Evolutionary conservation across 306 rosid species (phyloP), one percentile per base, ranked within the genome.

Genomic region (Quercus aquifolioides): DNA sequence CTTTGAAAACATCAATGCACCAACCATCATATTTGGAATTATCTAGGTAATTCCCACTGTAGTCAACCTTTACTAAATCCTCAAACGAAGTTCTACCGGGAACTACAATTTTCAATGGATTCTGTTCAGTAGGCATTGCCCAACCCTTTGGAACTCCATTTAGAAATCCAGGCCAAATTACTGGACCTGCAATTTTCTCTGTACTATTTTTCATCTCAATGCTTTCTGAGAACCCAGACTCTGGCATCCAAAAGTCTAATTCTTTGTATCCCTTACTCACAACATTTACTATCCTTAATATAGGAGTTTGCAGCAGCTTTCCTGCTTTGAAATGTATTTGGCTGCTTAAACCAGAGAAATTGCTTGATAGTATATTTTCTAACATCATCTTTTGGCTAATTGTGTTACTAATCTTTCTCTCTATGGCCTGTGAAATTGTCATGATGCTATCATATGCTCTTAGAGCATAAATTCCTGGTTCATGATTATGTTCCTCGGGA

Each of bases 141-240:
- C 96, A 92, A 1, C 96, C 96, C 64, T 83, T 85, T 12, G 97
- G 97, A 78, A 3, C 76, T n/a, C 60, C 2, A 0, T 1, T 1
- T n/a, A 35, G 54, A 57, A 86, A 77, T 51, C 94, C 94, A 0
- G 97, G 97, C 97, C 97, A 92, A 79, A 74, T 78, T 67, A 89
- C 87, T 5, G 38, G 13, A 52, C 82, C 87, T 55, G 23, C 71
- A 84, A 71, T 63, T 63, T 33, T 63, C 54, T 52, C 31, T 51
- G 25, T 69, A 55, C 64, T 33, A 60, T 68, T 25, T 83, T 59
- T 68, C 43, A 35, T 56, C 10, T 64, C 43, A 21, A 81, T 38
- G 71, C 41, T 79, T 10, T 67, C 21, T 56, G 38, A 77, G 77
- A 90, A 90, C 35, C 89, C 87, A 18, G 2, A 46, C 33, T 78